These are phyloP conservation scores for Anthracocystis setariae DNA, from an alignment of 1,284 basidiomycete species.

Conservation along the genomic window DNA sequence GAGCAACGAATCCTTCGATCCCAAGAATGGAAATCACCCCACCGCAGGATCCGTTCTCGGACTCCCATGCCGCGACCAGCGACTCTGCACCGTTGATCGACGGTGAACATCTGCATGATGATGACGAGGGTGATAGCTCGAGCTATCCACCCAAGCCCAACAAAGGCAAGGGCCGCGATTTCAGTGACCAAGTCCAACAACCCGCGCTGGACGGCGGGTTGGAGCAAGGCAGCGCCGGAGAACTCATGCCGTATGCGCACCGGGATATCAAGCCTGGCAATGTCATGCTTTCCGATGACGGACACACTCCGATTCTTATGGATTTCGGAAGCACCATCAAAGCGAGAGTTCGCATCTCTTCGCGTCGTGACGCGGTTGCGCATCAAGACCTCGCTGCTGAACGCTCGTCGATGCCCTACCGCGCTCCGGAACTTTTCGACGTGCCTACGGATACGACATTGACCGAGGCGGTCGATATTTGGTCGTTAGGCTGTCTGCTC, in stretches of 20 bases:
- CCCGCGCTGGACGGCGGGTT: conserved; percentile 70
- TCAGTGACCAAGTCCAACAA: conserved; percentile 29
- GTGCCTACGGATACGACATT: conserved; percentile 65
- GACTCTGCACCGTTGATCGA: conserved; percentile 53
- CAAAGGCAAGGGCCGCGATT: conserved; percentile 42
- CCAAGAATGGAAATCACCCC: conserved; percentile 40
- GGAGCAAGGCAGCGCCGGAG: conserved; percentile 39
- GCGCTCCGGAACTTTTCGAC: conserved; percentile 68
- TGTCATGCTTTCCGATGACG: conserved; percentile 94
- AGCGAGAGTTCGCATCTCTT: conserved; percentile 81
- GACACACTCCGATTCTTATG: conserved; percentile 82
- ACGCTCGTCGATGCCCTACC: conserved; percentile 67
- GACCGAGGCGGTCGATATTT: conserved; percentile 66
- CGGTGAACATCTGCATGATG: conserved; percentile 66
- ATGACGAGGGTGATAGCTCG: conserved; percentile 70
- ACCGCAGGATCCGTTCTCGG: conserved; percentile 40
- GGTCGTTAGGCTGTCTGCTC: conserved; percentile 66
- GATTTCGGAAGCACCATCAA: conserved; percentile 91
- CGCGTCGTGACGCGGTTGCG: conserved; percentile 78
- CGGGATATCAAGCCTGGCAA: conserved; percentile 96
- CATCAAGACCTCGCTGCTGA: conserved; percentile 66
- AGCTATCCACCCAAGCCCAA: conserved; percentile 53
- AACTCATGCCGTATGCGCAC: conserved; percentile 85
- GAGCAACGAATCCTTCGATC: neutral
- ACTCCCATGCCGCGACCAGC: conserved; percentile 12